Conservation (phyloP, 1,139 yeast genomes). For the Sugiyamaella paludigena region DNA sequence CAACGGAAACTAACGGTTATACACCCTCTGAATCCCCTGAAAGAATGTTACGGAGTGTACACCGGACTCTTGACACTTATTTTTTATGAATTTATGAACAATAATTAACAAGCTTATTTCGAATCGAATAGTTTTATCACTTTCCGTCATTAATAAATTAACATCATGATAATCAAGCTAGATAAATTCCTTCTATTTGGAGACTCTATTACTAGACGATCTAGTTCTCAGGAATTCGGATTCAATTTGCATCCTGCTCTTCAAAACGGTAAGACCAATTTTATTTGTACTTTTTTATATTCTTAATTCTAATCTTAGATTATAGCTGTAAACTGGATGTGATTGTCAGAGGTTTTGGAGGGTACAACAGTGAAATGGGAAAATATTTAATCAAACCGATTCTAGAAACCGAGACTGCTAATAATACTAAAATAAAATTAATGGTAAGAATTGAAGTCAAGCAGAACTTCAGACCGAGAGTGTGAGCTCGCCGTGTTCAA, state of each 20-base stretch:
- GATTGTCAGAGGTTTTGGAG: constrained; percentile 57
- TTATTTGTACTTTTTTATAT: neutral
- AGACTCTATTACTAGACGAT: constrained; percentile 59
- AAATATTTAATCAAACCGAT: constrained; percentile 24
- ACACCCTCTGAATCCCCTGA: neutral
- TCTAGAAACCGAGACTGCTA: constrained; percentile 17
- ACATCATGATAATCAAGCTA: neutral
- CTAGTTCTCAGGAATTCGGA: constrained; percentile 39
- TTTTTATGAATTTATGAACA: too few relatives aligned
- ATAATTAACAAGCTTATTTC: too few relatives aligned
- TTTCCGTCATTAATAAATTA: too few relatives aligned
- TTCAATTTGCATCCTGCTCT: constrained; percentile 49
- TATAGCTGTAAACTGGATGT: constrained; percentile 54
- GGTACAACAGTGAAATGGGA: constrained; percentile 55
- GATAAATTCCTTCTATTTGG: constrained; percentile 57
- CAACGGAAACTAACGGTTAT: neutral
- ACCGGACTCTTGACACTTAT: too few relatives aligned
- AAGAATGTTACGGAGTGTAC: too few relatives aligned
- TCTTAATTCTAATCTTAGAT: constrained; percentile 10
- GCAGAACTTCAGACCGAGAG: neutral
- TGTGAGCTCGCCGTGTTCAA: too few relatives aligned
- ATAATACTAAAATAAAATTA: constrained; percentile 17
- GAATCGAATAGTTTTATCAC: too few relatives aligned
- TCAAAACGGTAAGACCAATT: constrained; percentile 32
- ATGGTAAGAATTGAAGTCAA: constrained; percentile 17